Evolutionary conservation across 495 filamentous ascomycete species (phyloP).

Genomic region (Cercophora sp.): DNA sequence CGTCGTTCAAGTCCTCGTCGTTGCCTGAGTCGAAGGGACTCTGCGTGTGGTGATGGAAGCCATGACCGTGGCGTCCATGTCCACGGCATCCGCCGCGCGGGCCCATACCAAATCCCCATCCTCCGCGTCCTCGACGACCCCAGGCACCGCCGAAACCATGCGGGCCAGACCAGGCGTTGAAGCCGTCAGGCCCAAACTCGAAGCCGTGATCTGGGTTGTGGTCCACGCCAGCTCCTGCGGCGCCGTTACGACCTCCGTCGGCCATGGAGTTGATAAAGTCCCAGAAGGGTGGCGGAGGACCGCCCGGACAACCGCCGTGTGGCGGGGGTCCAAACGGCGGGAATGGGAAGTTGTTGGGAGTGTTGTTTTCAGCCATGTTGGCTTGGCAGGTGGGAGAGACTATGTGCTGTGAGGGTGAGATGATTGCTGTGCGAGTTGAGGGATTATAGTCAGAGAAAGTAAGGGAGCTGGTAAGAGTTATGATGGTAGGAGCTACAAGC

Average conservation of each 20-base stretch:
- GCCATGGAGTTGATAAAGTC: slow-evolving; percentile 28
- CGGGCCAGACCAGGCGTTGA: slow-evolving; percentile 22
- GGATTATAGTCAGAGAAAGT: too few relatives aligned
- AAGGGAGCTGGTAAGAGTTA: too few relatives aligned
- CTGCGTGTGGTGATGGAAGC: slow-evolving; percentile 3
- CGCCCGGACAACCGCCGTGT: background rate
- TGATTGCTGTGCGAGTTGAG: too few relatives aligned
- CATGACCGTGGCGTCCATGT: slow-evolving; percentile 3
- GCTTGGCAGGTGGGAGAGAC: too few relatives aligned
- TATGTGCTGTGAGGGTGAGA: too few relatives aligned
- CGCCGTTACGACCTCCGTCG: too few relatives aligned
- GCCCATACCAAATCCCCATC: background rate
- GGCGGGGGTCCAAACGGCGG: background rate
- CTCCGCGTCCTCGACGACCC: slow-evolving; percentile 9
- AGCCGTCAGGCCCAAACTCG: slow-evolving; percentile 19
- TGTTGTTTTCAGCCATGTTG: too few relatives aligned
- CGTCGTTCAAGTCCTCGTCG: slow-evolving; percentile 19
- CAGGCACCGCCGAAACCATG: slow-evolving; percentile 18
- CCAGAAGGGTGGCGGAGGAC: too few relatives aligned
- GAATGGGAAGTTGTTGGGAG: background rate
- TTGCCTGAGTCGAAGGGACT: slow-evolving; percentile 10
- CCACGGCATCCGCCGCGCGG: slow-evolving; percentile 13
- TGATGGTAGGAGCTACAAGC: too few relatives aligned
- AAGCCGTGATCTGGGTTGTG: slow-evolving; percentile 24
- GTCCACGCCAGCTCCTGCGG: slow-evolving; percentile 31